A percentile compares a stretch with the other conserved stretches of the same genome.
These are phyloP conservation scores for Candida sp. DNA, from an alignment of 1,139 yeast species.

Conservation along the genomic window DNA sequence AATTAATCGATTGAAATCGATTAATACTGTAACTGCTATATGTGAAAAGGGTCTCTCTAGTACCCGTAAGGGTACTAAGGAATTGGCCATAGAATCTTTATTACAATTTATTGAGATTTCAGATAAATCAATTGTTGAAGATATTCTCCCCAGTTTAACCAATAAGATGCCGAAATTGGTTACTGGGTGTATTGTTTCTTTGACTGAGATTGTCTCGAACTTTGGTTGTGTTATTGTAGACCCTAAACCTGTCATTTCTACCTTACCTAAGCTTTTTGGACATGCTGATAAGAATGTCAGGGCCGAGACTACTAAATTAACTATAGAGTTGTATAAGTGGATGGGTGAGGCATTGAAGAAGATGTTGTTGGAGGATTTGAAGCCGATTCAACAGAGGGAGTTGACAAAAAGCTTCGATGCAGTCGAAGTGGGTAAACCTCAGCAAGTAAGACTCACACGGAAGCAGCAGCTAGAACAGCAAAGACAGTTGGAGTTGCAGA, in stretches of 20 bases:
- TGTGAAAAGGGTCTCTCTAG: slow-evolving; percentile 74
- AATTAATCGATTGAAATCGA: slow-evolving; percentile 31
- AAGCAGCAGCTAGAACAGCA: slow-evolving; percentile 32
- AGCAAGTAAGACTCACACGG: slow-evolving; percentile 55
- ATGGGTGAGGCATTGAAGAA: slow-evolving; percentile 64
- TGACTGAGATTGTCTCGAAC: slow-evolving; percentile 51
- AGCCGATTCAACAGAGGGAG: slow-evolving; percentile 92
- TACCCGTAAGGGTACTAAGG: slow-evolving; percentile 80
- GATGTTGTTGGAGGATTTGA: slow-evolving; percentile 64
- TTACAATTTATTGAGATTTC: slow-evolving; percentile 58
- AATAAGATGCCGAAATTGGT: slow-evolving; percentile 79
- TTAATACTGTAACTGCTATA: slow-evolving; percentile 51
- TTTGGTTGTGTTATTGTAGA: slow-evolving; percentile 73
- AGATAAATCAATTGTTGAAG: slow-evolving; percentile 66
- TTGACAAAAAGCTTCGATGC: slow-evolving; percentile 67
- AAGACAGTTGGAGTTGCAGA: slow-evolving; percentile 16
- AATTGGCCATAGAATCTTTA: slow-evolving; percentile 60
- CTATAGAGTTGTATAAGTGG: slow-evolving; percentile 75
- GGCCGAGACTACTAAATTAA: slow-evolving; percentile 67
- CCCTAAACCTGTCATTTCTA: slow-evolving; percentile 58
- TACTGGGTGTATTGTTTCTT: slow-evolving; percentile 59
- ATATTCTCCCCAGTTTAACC: slow-evolving; percentile 56
- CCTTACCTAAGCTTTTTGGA: slow-evolving; percentile 66
- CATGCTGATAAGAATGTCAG: slow-evolving; percentile 91
- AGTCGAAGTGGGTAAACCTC: slow-evolving; percentile 40